Evolutionary conservation across 441 rosid genomes (phyloP), one percentile per base, ranked within the genome.

Genomic region (Populus tomentosa): DNA sequence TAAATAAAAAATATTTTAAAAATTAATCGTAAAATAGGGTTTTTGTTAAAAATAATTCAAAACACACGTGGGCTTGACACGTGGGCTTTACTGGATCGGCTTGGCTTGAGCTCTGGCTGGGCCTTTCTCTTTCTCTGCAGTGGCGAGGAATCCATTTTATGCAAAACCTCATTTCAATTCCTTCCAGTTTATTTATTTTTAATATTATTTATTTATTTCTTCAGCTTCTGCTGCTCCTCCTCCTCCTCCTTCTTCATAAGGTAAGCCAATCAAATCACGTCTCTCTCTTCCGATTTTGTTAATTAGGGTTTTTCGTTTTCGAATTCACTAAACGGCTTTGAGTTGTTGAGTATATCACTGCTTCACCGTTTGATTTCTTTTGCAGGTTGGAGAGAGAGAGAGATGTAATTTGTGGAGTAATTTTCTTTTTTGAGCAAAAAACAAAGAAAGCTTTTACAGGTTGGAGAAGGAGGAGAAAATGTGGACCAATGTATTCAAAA

Each of bases 401-500:
- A 28, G 30, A 28, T 35, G 36, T 35, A 7, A 5, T 35, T 35
- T 5, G 36, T 35, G 7, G 36, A 35, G 36, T 35, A 35, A 35
- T 35, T 7, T 35, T 35, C 36, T 28, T 35, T 35, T 35, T 35
- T 35, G 36, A 28, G 30, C 30, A 28, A 28, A 28, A 28, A 28
- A 28, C 30, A 28, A 28, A 28, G 30, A 28, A 7, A 35, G 61
- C 61, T 18, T 53, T 53, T 53, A 53, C 61, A 53, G 59, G 61
- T 53, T 18, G n/a, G 7, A 14, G 16, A 53, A 20, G 30, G 30
- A 6, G 2, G 61, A 16, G 61, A 53, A 16, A 80, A 95, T 95
- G 99, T 95, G 98, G 99, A 94, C 99, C 46, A 95, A 95, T 79
- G 95, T 94, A 77, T 95, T 95, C 81, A 86, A 87, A 89, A 90